A percentile compares a stretch with the other conserved stretches of the same genome.
Conservation (phyloP, 2,329 filamentous ascomycete genomes). For the Aquanectria penicillioides region DNA sequence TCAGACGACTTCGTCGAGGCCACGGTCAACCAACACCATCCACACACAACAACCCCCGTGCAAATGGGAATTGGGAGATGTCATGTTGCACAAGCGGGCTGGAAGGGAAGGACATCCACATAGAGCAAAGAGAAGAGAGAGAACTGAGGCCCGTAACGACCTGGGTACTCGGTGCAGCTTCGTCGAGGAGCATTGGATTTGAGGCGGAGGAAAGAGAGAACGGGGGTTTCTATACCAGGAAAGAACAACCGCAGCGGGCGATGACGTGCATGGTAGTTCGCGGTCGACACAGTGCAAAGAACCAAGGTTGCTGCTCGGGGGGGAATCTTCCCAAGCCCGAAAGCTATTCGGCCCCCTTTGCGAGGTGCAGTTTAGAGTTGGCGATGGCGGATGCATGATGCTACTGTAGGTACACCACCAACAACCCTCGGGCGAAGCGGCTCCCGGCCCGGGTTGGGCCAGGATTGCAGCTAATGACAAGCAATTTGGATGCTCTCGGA, state of each 20-base stretch:
- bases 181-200: background rate
- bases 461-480: no score
- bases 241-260: background rate
- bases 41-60: background rate
- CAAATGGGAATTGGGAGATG: background rate
- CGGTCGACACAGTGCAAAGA: background rate
- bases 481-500: no score
- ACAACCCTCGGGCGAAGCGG: no score
- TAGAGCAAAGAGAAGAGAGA: background rate
- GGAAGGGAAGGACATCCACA: background rate
- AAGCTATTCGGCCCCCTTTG: background rate
- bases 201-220: background rate
- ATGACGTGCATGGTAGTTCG: background rate
- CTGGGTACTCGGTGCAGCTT: background rate
- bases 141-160: constrained; percentile 2
- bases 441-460: no score
- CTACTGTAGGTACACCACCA: background rate
- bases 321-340: background rate
- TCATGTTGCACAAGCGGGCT: background rate
- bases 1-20: background rate
- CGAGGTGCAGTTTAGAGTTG: background rate
- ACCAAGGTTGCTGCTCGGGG: background rate
- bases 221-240: background rate
- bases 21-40: background rate
- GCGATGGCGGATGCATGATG: background rate